Percentiles rank a stretch among this genome's conserved stretches.
These are phyloP conservation scores for Ilyonectria robusta DNA, from an alignment of 2,329 filamentous ascomycete species.

Conservation along the genomic window DNA sequence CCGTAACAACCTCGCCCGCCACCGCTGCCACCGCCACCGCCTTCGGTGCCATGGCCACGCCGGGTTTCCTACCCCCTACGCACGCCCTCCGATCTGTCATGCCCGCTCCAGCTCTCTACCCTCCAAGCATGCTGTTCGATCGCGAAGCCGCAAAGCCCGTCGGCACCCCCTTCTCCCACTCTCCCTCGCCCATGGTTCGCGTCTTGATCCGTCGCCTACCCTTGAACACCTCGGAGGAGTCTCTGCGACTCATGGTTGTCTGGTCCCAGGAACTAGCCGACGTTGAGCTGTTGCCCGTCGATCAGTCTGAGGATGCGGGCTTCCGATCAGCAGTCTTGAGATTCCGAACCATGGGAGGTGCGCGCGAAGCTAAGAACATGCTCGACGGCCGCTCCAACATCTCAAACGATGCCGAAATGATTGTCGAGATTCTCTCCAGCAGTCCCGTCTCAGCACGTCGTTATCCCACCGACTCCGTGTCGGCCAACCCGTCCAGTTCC, in stretches of 20 bases:
- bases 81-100: slow-evolving; percentile 55
- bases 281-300: slow-evolving; percentile 65
- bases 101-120: slow-evolving; percentile 52
- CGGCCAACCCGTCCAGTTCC: slow-evolving; percentile 36
- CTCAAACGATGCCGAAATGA: slow-evolving; percentile 65
- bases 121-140: slow-evolving; percentile 54
- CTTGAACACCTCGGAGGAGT: slow-evolving; percentile 66
- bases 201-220: slow-evolving; percentile 70
- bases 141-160: slow-evolving; percentile 59
- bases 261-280: slow-evolving; percentile 70
- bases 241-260: slow-evolving; percentile 69
- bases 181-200: slow-evolving; percentile 54
- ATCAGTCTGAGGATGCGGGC: slow-evolving; percentile 64
- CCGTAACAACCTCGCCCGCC: slow-evolving; percentile 16
- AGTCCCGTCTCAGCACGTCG: slow-evolving; percentile 52
- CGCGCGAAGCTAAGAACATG: slow-evolving; percentile 69
- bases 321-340: slow-evolving; percentile 67
- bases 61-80: slow-evolving; percentile 58
- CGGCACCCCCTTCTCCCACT: slow-evolving; percentile 56
- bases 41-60: slow-evolving; percentile 59
- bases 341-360: slow-evolving; percentile 68
- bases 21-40: slow-evolving; percentile 17
- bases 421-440: slow-evolving; percentile 70
- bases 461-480: slow-evolving; percentile 42
- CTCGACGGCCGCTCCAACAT: slow-evolving; percentile 69